Percentiles rank a stretch among this genome's conserved stretches.
Conservation (phyloP, 1,284 basidiomycete genomes). For the Kwoniella shivajii region DNA sequence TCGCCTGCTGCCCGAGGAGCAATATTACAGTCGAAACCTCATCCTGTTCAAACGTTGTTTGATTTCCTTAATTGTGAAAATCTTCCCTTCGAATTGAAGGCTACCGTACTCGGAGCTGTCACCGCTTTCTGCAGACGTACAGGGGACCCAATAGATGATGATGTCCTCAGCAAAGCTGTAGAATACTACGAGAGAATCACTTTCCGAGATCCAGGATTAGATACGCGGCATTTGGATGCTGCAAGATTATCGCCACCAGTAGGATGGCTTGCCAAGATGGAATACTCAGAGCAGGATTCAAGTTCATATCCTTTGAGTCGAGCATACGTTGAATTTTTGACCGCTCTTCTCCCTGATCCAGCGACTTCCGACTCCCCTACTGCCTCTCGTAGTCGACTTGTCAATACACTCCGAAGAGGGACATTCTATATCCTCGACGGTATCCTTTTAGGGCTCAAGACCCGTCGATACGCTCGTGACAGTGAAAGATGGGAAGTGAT, state of each 20-base stretch:
- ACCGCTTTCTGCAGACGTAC: conserved; percentile 81
- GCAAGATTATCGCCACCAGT: conserved; percentile 34
- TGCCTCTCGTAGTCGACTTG: conserved; percentile 16
- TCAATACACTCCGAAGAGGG: conserved; percentile 61
- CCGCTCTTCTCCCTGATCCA: conserved; percentile 66
- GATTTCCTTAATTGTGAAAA: conserved; percentile 79
- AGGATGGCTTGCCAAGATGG: conserved; percentile 55
- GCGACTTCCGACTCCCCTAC: conserved; percentile 6
- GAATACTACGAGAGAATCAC: conserved; percentile 68
- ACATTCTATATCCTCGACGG: conserved; percentile 84
- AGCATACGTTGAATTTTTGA: conserved; percentile 81
- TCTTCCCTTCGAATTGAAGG: conserved; percentile 83
- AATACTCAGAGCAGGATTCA: conserved; percentile 78
- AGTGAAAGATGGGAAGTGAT: conserved; percentile 86
- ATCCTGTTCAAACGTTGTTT: conserved; percentile 76
- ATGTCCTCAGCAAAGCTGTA: conserved; percentile 72
- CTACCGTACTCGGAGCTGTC: conserved; percentile 78
- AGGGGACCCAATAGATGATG: conserved; percentile 68
- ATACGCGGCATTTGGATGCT: conserved; percentile 30
- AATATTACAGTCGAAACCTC: conserved; percentile 69
- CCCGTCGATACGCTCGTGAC: conserved; percentile 71
- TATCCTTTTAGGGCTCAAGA: conserved; percentile 64
- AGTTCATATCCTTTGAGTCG: conserved; percentile 83
- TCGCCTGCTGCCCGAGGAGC: conserved; percentile 57
- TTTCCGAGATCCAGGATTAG: conserved; percentile 56